Conservation (phyloP, 352 stramenopile species). For the Thalassiosira hispida region DNA sequence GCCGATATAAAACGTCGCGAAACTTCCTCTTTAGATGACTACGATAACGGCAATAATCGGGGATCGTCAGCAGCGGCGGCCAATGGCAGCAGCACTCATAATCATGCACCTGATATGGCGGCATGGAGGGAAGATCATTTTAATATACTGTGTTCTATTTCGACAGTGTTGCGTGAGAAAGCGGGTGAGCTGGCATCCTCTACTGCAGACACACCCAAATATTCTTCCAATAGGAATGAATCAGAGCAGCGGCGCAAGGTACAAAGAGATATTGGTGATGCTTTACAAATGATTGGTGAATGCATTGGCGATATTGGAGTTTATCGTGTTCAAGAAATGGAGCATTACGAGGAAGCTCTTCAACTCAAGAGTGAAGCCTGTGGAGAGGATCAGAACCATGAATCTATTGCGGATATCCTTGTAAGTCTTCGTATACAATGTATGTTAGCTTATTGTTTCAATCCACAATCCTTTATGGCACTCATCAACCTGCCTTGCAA, state of each 20-base stretch:
- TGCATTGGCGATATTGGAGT: constrained; percentile 41
- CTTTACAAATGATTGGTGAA: constrained; percentile 48
- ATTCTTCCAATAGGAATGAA: not conserved
- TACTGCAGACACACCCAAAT: not conserved
- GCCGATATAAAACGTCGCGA: constrained; percentile 3
- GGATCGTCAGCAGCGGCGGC: not conserved
- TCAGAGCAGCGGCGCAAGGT: constrained; percentile 7
- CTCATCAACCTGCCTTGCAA: not conserved
- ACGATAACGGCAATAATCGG: constrained; percentile 8
- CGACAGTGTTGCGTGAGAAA: constrained; percentile 29
- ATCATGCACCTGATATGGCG: constrained; percentile 4
- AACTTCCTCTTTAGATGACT: constrained; percentile 10
- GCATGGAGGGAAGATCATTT: constrained; percentile 36
- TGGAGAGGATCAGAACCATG: constrained; percentile 49
- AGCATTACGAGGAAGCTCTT: constrained; percentile 59
- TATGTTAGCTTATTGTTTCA: not conserved
- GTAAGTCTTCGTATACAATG: constrained; percentile 6
- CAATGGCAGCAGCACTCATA: no score
- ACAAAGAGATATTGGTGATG: constrained; percentile 42
- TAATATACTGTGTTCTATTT: constrained; percentile 34
- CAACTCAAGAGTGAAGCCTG: constrained; percentile 46
- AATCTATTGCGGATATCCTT: constrained; percentile 57
- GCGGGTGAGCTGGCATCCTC: constrained; percentile 19
- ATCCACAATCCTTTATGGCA: not conserved
- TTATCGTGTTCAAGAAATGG: constrained; percentile 43